A percentile compares a stretch with the other conserved stretches of the same genome.
phyloP scores from a whole-genome alignment of 306 rosid species.

The Canavalia ensiformis region DNA sequence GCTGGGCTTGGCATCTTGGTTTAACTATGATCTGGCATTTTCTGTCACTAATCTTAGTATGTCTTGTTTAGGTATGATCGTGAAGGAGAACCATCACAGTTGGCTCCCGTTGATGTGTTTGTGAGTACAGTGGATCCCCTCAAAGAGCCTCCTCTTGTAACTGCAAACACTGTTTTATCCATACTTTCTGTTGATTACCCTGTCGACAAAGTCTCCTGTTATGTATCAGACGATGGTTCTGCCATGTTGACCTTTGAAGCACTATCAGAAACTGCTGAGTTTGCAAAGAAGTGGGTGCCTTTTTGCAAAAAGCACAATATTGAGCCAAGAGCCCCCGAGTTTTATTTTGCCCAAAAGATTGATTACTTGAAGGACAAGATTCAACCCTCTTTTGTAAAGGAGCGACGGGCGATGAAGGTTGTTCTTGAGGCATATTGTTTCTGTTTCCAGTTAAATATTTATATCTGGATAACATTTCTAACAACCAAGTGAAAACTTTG shows the following conservation, averaged over 20 bases:
- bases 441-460: slow-evolving; percentile 26
- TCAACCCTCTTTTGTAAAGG: slow-evolving; percentile 97
- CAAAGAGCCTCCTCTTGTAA: slow-evolving; percentile 96
- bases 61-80: slow-evolving; percentile 80
- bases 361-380: slow-evolving; percentile 98
- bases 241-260: slow-evolving; percentile 98
- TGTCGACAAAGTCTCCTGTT: slow-evolving; percentile 99
- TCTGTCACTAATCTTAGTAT: slow-evolving; percentile 44
- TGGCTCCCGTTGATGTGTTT: slow-evolving; percentile 91
- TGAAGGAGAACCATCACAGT: slow-evolving; percentile 96
- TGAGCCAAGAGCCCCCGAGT: slow-evolving; percentile 99
- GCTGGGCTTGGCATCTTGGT: slow-evolving; percentile 28
- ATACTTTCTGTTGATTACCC: slow-evolving; percentile 99
- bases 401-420: slow-evolving; percentile 98
- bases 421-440: slow-evolving; percentile 35
- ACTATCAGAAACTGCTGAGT: slow-evolving; percentile 98
- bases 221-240: slow-evolving; percentile 99
- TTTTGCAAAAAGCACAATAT: slow-evolving; percentile 95
- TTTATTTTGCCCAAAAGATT: slow-evolving; percentile 94
- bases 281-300: slow-evolving; percentile 98
- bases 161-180: slow-evolving; percentile 99
- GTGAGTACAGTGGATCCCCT: slow-evolving; percentile 99
- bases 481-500: slow-evolving; percentile 6
- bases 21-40: slow-evolving; percentile 25
- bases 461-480: background rate